Evolutionary conservation across 2,329 filamentous ascomycete species (phyloP).

Genomic region (Aureobasidium sp.): DNA sequence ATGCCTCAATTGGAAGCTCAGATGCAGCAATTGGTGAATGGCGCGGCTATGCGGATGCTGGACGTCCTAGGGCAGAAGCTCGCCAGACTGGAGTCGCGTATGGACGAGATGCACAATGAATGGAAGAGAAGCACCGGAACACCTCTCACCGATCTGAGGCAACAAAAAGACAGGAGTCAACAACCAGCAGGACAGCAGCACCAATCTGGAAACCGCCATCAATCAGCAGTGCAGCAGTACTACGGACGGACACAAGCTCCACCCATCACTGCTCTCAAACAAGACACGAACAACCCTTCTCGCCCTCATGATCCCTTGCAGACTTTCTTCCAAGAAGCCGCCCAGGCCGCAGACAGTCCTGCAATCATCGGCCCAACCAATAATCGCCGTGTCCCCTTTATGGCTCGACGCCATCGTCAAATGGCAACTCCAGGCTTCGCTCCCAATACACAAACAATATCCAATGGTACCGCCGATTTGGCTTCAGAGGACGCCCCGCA

Average conservation of each 20-base stretch:
- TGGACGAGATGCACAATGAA: constrained; percentile 4
- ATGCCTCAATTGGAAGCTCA: background rate
- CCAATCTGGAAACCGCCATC: background rate
- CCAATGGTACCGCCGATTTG: background rate
- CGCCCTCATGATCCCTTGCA: background rate
- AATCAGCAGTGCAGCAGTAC: background rate
- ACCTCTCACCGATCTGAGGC: background rate
- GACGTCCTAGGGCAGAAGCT: background rate
- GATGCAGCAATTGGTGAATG: background rate
- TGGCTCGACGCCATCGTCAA: background rate
- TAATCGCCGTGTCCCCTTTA: background rate
- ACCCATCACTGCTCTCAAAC: background rate
- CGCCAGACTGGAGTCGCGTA: background rate
- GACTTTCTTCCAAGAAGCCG: constrained; percentile 2
- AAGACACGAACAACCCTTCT: background rate
- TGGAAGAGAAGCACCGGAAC: background rate
- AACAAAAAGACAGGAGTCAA: background rate
- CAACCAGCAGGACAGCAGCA: background rate
- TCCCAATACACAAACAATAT: background rate
- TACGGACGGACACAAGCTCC: background rate
- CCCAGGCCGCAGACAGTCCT: constrained; percentile 1
- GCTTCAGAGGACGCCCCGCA: background rate
- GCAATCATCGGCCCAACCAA: background rate
- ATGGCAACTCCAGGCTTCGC: background rate
- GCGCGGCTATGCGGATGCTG: background rate